phyloP scores from a whole-genome alignment of 768 basidiomycete species.

The Mycena albidolilacea region DNA sequence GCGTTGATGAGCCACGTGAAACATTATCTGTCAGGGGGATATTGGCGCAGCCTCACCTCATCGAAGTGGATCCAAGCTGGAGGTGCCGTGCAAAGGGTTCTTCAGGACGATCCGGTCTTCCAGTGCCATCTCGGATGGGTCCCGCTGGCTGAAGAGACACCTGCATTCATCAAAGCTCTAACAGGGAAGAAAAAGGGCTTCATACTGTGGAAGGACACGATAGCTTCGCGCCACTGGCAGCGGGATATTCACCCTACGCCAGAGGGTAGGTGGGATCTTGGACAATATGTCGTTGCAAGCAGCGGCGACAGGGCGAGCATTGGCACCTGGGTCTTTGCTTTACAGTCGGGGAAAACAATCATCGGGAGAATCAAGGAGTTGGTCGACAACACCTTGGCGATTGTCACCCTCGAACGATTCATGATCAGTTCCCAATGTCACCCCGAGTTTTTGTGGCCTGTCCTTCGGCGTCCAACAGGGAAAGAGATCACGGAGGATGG shows the following conservation, averaged over 20 bases:
- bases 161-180: background rate
- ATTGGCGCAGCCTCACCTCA: conserved; percentile 53
- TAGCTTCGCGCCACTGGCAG: background rate
- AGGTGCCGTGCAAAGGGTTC: no score
- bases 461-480: no score
- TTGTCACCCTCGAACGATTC: no score
- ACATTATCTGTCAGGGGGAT: conserved; percentile 43
- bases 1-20: no score
- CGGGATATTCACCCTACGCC: background rate
- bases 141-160: no score
- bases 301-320: background rate
- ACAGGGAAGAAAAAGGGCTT: background rate
- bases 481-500: background rate
- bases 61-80: background rate
- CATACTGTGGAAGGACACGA: background rate
- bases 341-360: background rate
- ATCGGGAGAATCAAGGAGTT: no score
- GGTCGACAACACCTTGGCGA: no score
- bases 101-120: conserved; percentile 33
- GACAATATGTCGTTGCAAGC: background rate
- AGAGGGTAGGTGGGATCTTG: background rate
- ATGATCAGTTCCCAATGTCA: background rate
- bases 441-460: no score
- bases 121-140: no score
- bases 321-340: background rate